Evolutionary conservation across 164 flowering plant genomes (phyloP), one percentile per base, ranked within the genome.

Genomic region (Dillenia turbinata): DNA sequence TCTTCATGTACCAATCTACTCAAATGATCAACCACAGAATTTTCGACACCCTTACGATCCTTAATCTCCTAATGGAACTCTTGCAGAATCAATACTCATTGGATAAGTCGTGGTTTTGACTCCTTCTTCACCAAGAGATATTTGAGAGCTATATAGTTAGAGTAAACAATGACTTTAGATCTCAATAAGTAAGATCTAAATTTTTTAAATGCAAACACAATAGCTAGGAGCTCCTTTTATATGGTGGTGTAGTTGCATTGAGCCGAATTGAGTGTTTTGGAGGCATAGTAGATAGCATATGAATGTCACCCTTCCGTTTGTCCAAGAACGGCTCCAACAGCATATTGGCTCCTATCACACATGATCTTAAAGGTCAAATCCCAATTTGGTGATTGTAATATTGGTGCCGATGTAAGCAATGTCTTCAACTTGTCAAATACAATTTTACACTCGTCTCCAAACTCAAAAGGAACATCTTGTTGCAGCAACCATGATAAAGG

Each of bases 281-380:
- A 59, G 0, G 61, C 68, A 59, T 64, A 69, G 44, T 69, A 64
- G 44, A 69, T 69, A 2, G 46, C 56, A 16, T 59, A 44, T 6
- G 47, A 26, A 1, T 9, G 3, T 14, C 55, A 55, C 2, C 56
- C 17, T 6, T 49, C 43, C 13, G 64, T 49, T 56, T 71, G 68
- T 0, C 67, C 70, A 1, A 67, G 16, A 4, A 71, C 22, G 3
- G 51, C 74, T 1, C 46, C 59, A 3, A 61, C 1, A 0, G 69
- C 59, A 56, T 1, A n/a, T 13, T 73, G 57, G 48, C 44, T 43
- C 0, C 70, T 66, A 65, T 73, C 67, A 54, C 67, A 68, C 61
- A 71, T 63, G 8, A 68, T 2, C 47, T 73, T 56, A 48, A 64
- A 60, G 1, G 64, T 67, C 9, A 44, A 9, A 22, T 2, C 5